phyloP scores from a whole-genome alignment of 2,329 filamentous ascomycete genomes.

The Exophiala sideris region DNA sequence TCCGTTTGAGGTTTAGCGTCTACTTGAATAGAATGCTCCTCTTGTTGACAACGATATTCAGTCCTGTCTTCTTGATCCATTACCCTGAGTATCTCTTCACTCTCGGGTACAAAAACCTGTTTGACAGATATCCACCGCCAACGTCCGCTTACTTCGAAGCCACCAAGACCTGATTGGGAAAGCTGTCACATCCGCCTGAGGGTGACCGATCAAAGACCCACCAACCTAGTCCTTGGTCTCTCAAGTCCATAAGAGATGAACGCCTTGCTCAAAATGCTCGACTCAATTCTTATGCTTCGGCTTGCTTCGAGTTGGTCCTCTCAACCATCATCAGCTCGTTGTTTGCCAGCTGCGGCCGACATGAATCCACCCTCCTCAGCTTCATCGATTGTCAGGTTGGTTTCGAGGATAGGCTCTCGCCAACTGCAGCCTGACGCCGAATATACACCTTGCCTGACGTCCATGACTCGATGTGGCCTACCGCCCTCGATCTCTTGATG shows the following conservation, averaged over 20 bases:
- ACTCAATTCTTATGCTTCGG: neutral
- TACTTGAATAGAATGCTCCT: too few relatives aligned
- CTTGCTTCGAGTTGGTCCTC: neutral
- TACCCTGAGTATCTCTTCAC: too few relatives aligned
- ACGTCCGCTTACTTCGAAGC: too few relatives aligned
- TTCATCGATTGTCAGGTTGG: constrained; percentile 1
- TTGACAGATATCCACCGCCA: too few relatives aligned
- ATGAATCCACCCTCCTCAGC: constrained; percentile 4
- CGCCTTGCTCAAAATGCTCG: too few relatives aligned
- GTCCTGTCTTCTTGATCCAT: too few relatives aligned
- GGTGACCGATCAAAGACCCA: too few relatives aligned
- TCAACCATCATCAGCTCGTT: constrained; percentile 15
- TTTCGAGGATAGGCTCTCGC: constrained; percentile 20
- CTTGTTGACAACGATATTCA: too few relatives aligned
- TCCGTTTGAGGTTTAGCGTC: too few relatives aligned
- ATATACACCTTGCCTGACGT: constrained; percentile 22
- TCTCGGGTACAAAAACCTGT: too few relatives aligned
- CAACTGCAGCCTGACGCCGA: constrained; percentile 26
- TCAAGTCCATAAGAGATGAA: too few relatives aligned
- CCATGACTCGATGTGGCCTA: constrained; percentile 15
- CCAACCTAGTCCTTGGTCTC: too few relatives aligned
- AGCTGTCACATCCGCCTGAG: neutral
- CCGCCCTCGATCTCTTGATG: constrained; percentile 22
- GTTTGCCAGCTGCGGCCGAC: constrained; percentile 13
- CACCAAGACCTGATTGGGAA: neutral